These are phyloP conservation scores for Rhizopogon salebrosus DNA, from an alignment of 768 basidiomycete genomes.

Conservation along the genomic window DNA sequence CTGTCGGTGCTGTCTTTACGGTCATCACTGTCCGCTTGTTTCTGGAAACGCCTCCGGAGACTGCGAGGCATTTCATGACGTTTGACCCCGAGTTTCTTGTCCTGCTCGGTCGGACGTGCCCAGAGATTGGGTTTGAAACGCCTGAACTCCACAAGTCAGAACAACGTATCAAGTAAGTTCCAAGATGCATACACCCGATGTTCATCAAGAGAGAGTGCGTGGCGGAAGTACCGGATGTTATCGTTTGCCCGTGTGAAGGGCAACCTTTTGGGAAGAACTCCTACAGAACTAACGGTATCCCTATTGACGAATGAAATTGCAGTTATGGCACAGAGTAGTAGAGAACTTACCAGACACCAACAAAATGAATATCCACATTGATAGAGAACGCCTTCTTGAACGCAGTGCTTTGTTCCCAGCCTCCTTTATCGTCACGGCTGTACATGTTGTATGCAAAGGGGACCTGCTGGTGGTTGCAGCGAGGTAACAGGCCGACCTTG, in stretches of 20 bases:
- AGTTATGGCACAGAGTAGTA: not conserved
- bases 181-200: slow-evolving; percentile 39
- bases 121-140: slow-evolving; percentile 31
- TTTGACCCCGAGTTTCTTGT: slow-evolving; percentile 39
- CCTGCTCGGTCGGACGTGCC: slow-evolving; percentile 36
- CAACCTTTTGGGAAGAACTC: slow-evolving; percentile 54
- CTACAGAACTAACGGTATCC: slow-evolving; percentile 71
- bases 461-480: slow-evolving; percentile 68
- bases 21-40: slow-evolving; percentile 9
- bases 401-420: slow-evolving; percentile 58
- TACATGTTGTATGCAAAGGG: slow-evolving; percentile 73
- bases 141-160: slow-evolving; percentile 16
- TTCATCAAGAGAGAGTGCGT: slow-evolving; percentile 68
- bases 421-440: slow-evolving; percentile 46
- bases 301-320: slow-evolving; percentile 29
- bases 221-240: slow-evolving; percentile 63
- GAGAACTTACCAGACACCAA: slow-evolving; percentile 63
- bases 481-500: slow-evolving; percentile 68
- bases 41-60: slow-evolving; percentile 15
- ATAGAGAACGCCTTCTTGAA: slow-evolving; percentile 77
- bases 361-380: slow-evolving; percentile 68
- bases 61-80: slow-evolving; percentile 45
- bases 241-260: slow-evolving; percentile 64
- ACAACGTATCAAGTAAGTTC: slow-evolving; percentile 23
- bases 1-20: not conserved